phyloP scores from a whole-genome alignment of 768 basidiomycete species.

The Tephrocybe sp. region DNA sequence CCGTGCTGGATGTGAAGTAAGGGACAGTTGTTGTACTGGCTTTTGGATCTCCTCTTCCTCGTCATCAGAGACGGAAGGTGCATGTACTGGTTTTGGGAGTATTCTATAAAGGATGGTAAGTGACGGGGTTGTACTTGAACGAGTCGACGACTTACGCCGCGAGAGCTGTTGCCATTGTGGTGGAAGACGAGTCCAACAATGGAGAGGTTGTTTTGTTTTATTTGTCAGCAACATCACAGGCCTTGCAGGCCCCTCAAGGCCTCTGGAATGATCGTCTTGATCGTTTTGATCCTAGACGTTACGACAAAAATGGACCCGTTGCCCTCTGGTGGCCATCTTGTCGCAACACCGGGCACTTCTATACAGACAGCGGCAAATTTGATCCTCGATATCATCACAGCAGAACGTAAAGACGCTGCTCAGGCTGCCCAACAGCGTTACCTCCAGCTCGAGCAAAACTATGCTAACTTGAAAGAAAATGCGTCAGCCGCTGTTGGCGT shows the following conservation, averaged over 20 bases:
- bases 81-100: conserved; percentile 66
- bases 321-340: background rate
- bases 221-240: background rate
- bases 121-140: background rate
- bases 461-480: conserved; percentile 6
- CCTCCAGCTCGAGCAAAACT: conserved; percentile 12
- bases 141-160: conserved; percentile 61
- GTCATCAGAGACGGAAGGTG: conserved; percentile 54
- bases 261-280: background rate
- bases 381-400: conserved; percentile 20
- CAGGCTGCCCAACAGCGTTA: conserved; percentile 6
- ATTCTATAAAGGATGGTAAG: conserved; percentile 40
- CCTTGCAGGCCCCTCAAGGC: no score
- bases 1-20: conserved; percentile 52
- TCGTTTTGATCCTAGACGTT: no score
- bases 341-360: conserved; percentile 8
- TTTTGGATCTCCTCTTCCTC: conserved; percentile 38
- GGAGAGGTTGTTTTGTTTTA: conserved; percentile 23
- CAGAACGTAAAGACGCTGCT: conserved; percentile 20
- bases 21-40: conserved; percentile 30
- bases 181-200: conserved; percentile 1
- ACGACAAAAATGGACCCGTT: background rate
- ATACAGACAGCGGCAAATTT: conserved; percentile 22
- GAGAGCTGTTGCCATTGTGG: conserved; percentile 55
- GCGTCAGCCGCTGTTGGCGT: conserved; percentile 5